Conservation (phyloP, 495 filamentous ascomycete species). For the Baudoinia panamericana region DNA sequence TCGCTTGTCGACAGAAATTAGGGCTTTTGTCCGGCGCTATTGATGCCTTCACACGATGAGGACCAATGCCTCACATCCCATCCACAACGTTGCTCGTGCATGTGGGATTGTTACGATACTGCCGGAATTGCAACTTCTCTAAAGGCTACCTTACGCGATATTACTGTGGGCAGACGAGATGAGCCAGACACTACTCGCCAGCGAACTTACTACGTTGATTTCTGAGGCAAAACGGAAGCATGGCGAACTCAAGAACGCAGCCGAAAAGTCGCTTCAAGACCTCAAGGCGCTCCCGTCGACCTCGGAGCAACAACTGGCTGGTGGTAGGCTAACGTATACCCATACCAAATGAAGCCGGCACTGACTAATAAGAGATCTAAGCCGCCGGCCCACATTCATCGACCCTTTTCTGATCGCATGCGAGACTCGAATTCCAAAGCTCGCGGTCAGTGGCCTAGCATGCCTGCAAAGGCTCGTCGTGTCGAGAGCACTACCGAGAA, state of each 20-base stretch:
- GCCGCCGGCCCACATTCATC: constrained; percentile 66
- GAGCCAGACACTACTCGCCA: constrained; percentile 81
- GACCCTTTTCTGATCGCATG: constrained; percentile 90
- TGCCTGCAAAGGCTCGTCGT: constrained; percentile 83
- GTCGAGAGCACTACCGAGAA: constrained; percentile 57
- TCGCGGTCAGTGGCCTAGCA: constrained; percentile 70
- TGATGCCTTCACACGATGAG: too few species aligned
- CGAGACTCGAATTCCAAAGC: constrained; percentile 72
- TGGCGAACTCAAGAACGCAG: constrained; percentile 75
- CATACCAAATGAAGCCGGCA: neutral
- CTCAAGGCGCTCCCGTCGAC: constrained; percentile 65
- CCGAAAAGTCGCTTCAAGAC: constrained; percentile 85
- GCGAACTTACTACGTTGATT: constrained; percentile 81
- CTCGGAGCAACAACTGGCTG: constrained; percentile 70
- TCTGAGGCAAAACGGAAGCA: constrained; percentile 94
- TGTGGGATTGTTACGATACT: too few species aligned
- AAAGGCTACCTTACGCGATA: too few species aligned
- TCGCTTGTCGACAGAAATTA: too few species aligned
- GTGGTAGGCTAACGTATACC: constrained; percentile 44
- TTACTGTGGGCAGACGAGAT: constrained; percentile 43
- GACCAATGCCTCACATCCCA: too few species aligned
- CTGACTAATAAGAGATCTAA: constrained; percentile 53
- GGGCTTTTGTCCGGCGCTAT: too few species aligned
- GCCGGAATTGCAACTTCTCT: too few species aligned
- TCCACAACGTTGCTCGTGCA: too few species aligned